Conservation (phyloP, 2,329 filamentous ascomycete species). For the Sclerotiophoma versabilis region DNA sequence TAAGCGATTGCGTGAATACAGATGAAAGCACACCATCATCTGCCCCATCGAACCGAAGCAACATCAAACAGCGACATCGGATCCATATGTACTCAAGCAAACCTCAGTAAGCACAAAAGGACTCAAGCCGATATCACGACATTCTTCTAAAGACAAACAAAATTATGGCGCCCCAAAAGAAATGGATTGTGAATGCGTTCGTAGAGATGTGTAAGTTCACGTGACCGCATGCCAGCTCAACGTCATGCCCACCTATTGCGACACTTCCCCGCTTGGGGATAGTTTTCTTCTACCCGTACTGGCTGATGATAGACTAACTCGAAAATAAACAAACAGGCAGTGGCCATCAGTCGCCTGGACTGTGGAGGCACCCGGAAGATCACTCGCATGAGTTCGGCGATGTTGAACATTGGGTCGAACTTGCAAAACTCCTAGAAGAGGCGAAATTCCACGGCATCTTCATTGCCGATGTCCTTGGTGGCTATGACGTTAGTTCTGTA, state of each 20-base stretch:
- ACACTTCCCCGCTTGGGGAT: neutral
- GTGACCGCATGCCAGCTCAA: conserved; percentile 15
- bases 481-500: conserved; percentile 63
- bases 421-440: conserved; percentile 49
- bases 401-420: conserved; percentile 47
- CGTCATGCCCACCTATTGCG: neutral
- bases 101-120: conserved; percentile 1
- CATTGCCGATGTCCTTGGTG: conserved; percentile 57
- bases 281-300: neutral
- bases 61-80: conserved; percentile 31
- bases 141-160: conserved; percentile 22
- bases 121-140: conserved; percentile 23
- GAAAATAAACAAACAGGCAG: conserved; percentile 24
- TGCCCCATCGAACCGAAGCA: conserved; percentile 24
- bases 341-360: conserved; percentile 57
- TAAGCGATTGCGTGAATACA: conserved; percentile 40
- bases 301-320: neutral
- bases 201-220: conserved; percentile 50
- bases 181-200: conserved; percentile 54
- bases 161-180: conserved; percentile 38
- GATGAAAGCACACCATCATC: conserved; percentile 41
- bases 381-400: conserved; percentile 64
- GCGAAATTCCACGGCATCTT: conserved; percentile 52
- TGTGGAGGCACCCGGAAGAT: conserved; percentile 71
- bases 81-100: conserved; percentile 9